Evolutionary conservation across 495 filamentous ascomycete genomes (phyloP).

Genomic region (Penicillium goetzii): DNA sequence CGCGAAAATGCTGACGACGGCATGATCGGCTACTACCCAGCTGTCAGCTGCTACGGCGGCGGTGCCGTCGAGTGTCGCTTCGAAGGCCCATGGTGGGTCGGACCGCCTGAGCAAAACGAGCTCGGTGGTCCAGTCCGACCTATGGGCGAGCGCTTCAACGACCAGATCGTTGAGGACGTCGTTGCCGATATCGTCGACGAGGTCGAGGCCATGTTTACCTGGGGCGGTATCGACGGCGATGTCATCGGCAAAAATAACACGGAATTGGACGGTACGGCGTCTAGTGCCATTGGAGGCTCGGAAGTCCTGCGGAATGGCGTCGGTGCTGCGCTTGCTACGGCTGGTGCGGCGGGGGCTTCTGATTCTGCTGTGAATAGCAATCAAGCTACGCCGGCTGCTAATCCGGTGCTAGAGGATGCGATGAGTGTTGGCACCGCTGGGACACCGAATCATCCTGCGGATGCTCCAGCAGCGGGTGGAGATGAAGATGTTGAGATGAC

Average conservation of each 20-base stretch:
- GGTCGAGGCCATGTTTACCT: slow-evolving; percentile 64
- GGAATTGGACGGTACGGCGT: slow-evolving; percentile 34
- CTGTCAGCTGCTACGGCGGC: slow-evolving; percentile 87
- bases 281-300: slow-evolving; percentile 41
- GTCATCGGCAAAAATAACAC: slow-evolving; percentile 37
- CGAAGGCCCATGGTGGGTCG: slow-evolving; percentile 86
- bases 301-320: slow-evolving; percentile 44
- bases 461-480: slow-evolving; percentile 21
- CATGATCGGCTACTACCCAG: slow-evolving; percentile 92
- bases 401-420: slow-evolving; percentile 32
- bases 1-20: slow-evolving; percentile 88
- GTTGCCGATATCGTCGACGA: slow-evolving; percentile 92
- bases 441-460: slow-evolving; percentile 32
- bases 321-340: slow-evolving; percentile 37
- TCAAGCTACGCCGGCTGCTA: slow-evolving; percentile 25
- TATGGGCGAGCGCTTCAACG: slow-evolving; percentile 80
- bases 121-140: slow-evolving; percentile 52
- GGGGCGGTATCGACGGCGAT: slow-evolving; percentile 49
- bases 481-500: slow-evolving; percentile 51
- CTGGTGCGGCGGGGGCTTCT: slow-evolving; percentile 23
- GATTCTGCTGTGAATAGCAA: slow-evolving; percentile 35
- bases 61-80: slow-evolving; percentile 93
- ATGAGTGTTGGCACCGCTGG: slow-evolving; percentile 34
- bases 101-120: slow-evolving; percentile 58
- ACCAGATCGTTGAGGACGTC: slow-evolving; percentile 95